A percentile compares a stretch with the other conserved stretches of the same genome.
Conservation (phyloP, 1,139 yeast genomes). For the Geotrichum citri-aurantii region DNA sequence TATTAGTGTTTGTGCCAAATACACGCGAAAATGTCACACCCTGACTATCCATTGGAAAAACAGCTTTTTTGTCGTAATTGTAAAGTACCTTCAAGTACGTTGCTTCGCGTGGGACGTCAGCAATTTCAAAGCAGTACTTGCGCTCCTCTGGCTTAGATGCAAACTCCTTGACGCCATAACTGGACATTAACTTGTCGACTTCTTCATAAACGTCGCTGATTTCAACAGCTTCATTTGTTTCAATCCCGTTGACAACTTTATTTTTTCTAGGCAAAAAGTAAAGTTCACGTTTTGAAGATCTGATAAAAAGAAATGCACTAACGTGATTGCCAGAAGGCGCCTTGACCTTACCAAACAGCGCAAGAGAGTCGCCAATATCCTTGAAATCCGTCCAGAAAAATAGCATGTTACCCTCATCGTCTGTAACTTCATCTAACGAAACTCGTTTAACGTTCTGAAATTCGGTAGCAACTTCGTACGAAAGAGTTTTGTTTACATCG, state of each 20-base stretch:
- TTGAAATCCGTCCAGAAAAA: constrained; percentile 91
- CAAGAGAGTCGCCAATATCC: constrained; percentile 63
- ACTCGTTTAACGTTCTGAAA: constrained; percentile 12
- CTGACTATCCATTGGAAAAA: constrained; percentile 56
- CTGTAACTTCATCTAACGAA: constrained; percentile 20
- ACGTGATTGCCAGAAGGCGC: constrained; percentile 42
- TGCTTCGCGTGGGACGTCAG: constrained; percentile 71
- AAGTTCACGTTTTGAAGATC: constrained; percentile 64
- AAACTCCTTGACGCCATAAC: constrained; percentile 55
- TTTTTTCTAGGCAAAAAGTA: constrained; percentile 59
- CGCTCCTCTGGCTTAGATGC: constrained; percentile 65
- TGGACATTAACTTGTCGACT: constrained; percentile 54
- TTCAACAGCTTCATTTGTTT: constrained; percentile 40
- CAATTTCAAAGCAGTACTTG: constrained; percentile 85
- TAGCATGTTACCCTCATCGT: constrained; percentile 47
- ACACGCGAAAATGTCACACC: constrained; percentile 77
- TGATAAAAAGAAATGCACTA: constrained; percentile 74
- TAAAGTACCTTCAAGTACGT: constrained; percentile 75
- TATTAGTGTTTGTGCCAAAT: constrained; percentile 68
- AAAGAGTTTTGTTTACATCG: constrained; percentile 9
- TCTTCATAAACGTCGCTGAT: constrained; percentile 74
- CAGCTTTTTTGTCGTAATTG: constrained; percentile 46
- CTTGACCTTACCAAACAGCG: constrained; percentile 75
- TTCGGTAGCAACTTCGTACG: not conserved
- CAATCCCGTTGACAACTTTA: constrained; percentile 36